These are phyloP conservation scores for Candida glucosophila DNA, from an alignment of 1,139 yeast species.

Conservation along the genomic window DNA sequence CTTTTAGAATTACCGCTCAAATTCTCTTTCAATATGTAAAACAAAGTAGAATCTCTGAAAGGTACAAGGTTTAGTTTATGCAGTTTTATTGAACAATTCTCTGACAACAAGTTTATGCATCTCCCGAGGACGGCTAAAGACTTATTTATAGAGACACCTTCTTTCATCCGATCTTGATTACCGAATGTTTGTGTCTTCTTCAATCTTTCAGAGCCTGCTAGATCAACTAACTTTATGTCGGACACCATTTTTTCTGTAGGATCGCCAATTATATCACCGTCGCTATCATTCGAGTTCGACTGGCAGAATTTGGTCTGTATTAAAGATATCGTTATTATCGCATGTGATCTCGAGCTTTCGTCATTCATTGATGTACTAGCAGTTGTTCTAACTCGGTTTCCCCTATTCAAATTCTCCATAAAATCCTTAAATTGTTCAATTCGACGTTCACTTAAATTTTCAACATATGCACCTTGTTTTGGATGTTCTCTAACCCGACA, in stretches of 20 bases:
- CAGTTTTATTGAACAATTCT: slow-evolving; percentile 9
- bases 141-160: slow-evolving; percentile 69
- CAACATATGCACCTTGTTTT: slow-evolving; percentile 61
- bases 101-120: slow-evolving; percentile 54
- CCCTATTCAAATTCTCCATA: slow-evolving; percentile 29
- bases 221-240: slow-evolving; percentile 60
- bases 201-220: slow-evolving; percentile 77
- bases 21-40: slow-evolving; percentile 65
- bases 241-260: slow-evolving; percentile 51
- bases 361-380: slow-evolving; percentile 67
- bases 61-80: slow-evolving; percentile 39
- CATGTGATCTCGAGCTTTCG: slow-evolving; percentile 70
- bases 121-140: slow-evolving; percentile 71
- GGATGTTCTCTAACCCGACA: slow-evolving; percentile 55
- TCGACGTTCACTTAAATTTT: slow-evolving; percentile 42
- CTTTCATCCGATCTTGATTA: slow-evolving; percentile 49
- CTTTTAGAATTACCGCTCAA: slow-evolving; percentile 71
- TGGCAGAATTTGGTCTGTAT: slow-evolving; percentile 51
- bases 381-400: slow-evolving; percentile 48
- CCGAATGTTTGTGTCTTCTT: slow-evolving; percentile 57
- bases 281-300: slow-evolving; percentile 11
- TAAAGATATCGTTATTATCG: slow-evolving; percentile 57
- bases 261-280: slow-evolving; percentile 22
- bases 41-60: slow-evolving; percentile 63
- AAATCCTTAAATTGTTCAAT: slow-evolving; percentile 41